Conservation (phyloP, 2,329 filamentous ascomycete species). For the Ceratocystis alfenasii region DNA sequence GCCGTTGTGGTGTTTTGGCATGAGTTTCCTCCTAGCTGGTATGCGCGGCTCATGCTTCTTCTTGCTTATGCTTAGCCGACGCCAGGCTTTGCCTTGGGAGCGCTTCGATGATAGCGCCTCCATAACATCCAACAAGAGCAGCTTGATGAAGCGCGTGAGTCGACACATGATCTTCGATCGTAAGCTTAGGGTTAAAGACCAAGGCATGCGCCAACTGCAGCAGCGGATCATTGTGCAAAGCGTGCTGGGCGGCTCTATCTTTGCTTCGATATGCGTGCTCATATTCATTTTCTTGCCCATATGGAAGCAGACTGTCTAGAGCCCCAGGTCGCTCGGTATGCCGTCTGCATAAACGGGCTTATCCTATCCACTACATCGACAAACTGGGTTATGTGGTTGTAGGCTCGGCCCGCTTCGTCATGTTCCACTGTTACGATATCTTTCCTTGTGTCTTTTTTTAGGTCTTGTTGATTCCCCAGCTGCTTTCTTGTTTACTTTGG, state of each 20-base stretch:
- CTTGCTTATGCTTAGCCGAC: conserved; percentile 35
- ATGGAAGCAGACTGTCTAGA: conserved; percentile 31
- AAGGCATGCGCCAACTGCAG: conserved; percentile 34
- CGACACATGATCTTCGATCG: conserved; percentile 39
- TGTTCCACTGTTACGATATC: not conserved
- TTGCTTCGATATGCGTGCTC: conserved; percentile 30
- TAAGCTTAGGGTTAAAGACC: conserved; percentile 36
- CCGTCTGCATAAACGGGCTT: not conserved
- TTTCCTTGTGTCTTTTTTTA: conserved; percentile 6
- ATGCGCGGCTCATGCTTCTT: conserved; percentile 39
- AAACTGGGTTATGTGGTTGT: not conserved
- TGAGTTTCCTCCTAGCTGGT: conserved; percentile 35
- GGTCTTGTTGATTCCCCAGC: not conserved
- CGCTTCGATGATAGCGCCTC: conserved; percentile 33
- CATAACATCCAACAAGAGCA: conserved; percentile 24
- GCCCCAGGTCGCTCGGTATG: not conserved
- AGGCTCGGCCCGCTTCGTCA: not conserved
- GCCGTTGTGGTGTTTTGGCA: conserved; percentile 37
- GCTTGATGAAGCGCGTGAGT: conserved; percentile 28
- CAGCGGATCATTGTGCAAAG: conserved; percentile 36
- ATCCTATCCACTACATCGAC: too few relatives aligned
- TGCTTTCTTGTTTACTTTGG: conserved; percentile 1
- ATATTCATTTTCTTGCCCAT: conserved; percentile 36
- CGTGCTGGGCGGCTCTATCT: conserved; percentile 31
- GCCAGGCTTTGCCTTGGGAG: conserved; percentile 39